These are phyloP conservation scores for Hevea brasiliensis DNA, from an alignment of 345 rosid genomes.

Conservation along the genomic window DNA sequence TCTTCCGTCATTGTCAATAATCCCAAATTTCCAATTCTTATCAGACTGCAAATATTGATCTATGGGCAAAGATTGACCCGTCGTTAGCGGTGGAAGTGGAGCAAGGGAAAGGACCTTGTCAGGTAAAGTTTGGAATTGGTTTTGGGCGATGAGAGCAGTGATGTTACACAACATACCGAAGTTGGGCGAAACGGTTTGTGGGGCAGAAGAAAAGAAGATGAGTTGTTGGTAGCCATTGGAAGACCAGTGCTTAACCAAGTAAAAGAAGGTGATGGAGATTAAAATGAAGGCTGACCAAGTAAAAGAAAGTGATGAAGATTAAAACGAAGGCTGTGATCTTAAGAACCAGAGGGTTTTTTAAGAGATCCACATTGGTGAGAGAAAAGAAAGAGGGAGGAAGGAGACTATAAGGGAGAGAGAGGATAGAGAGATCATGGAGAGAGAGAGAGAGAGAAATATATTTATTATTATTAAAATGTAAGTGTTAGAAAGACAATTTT, in stretches of 20 bases:
- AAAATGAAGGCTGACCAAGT: too few relatives aligned
- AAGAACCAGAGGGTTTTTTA: constrained; percentile 40
- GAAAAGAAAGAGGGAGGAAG: too few relatives aligned
- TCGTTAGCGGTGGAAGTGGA: constrained; percentile 9
- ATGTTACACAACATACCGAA: constrained; percentile 44
- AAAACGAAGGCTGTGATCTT: constrained; percentile 56
- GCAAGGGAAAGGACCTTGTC: background rate
- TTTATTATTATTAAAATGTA: too few relatives aligned
- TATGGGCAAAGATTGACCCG: constrained; percentile 13
- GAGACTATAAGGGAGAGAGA: too few relatives aligned
- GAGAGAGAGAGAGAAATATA: too few relatives aligned
- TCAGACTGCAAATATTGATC: constrained; percentile 43
- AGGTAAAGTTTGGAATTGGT: constrained; percentile 23
- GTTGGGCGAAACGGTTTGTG: constrained; percentile 59
- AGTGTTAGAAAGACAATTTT: too few relatives aligned
- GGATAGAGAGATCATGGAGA: too few relatives aligned
- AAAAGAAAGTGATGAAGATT: too few relatives aligned
- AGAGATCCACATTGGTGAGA: constrained; percentile 32
- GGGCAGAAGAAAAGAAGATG: constrained; percentile 75
- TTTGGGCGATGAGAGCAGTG: constrained; percentile 41
- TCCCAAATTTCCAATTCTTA: constrained; percentile 54
- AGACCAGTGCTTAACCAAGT: constrained; percentile 86
- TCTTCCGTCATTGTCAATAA: constrained; percentile 74
- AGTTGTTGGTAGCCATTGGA: constrained; percentile 56
- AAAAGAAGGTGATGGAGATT: constrained; percentile 69